Evolutionary conservation across 306 rosid genomes (phyloP).

Genomic region (peach (Prunus persica)): Prunus_persica_NCBIv2 NC_034010.1:22607001-22607500

Average conservation of each 20-base stretch:
- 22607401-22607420: slow-evolving; percentile 86
- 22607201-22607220: too few species aligned
- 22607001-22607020: neutral
- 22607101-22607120: neutral
- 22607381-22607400: slow-evolving; percentile 94
- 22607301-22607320: neutral
- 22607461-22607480: slow-evolving; percentile 6
- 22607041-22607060: neutral
- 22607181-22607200: too few species aligned
- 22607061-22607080: neutral
- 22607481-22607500: slow-evolving; percentile 16
- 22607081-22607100: neutral
- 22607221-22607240: too few species aligned
- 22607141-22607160: neutral
- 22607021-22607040: neutral
- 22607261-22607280: neutral
- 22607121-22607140: neutral
- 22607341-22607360: slow-evolving; percentile 47
- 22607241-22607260: too few species aligned
- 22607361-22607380: slow-evolving; percentile 91
- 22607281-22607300: neutral
- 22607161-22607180: neutral
- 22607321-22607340: slow-evolving; percentile 17
- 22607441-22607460: neutral
- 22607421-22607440: slow-evolving; percentile 45